Base-by-base conservation (phyloP, 768 basidiomycete genomes). In the Pleurotus tuber-regium region DNA sequence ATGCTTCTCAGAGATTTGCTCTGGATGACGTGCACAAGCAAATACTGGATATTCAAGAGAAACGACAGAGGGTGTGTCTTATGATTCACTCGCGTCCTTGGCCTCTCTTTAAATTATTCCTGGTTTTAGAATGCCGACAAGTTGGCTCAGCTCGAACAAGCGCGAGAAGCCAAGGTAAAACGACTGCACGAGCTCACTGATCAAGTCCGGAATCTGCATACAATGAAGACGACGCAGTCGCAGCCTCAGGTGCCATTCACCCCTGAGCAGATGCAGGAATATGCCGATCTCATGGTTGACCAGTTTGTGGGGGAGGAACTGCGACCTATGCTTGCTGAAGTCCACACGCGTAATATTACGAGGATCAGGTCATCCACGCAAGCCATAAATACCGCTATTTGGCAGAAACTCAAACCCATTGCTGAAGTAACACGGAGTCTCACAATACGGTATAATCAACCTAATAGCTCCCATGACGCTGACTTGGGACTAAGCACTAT, bases 201-300 rank as follows among this genome's bases (percentile, higher is more conserved):
- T 14, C 28, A 47, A 23, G 46, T 33, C 23, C 46, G 46, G 7
- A 31, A 47, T 33, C n/a, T 47, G 31, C 46, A 31, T 19, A 21
- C 14, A 12, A 19, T 23, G 24, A 19, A 44, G 25, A 14, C 24
- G 14, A 25, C 25, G n/a, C 11, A 26, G 4, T n/a, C 12, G 23
- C 16, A 48, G 11, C 31, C 31, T 3, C 29, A 44, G n/a, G 30
- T 48, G 6, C 46, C 46, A 10, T 35, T 48, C n/a, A 33, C 46
- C 18, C 14, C 29, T 9, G 46, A 48, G 18, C 46, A 48, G 30
- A 16, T 48, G 28, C 29, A 48, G 23, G 29, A 16, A 14, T 48
- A 35, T 12, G 46, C 31, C 7, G 46, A 48, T 26, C 23, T 36
- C 19, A 18, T 48, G 19, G 46, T 48, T 10, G 31, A 48, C n/a